A percentile compares a stretch with the other conserved stretches of the same genome.
Evolutionary conservation across 106 monocot genomes (phyloP).

Genomic region (Allium fistulosum): DNA sequence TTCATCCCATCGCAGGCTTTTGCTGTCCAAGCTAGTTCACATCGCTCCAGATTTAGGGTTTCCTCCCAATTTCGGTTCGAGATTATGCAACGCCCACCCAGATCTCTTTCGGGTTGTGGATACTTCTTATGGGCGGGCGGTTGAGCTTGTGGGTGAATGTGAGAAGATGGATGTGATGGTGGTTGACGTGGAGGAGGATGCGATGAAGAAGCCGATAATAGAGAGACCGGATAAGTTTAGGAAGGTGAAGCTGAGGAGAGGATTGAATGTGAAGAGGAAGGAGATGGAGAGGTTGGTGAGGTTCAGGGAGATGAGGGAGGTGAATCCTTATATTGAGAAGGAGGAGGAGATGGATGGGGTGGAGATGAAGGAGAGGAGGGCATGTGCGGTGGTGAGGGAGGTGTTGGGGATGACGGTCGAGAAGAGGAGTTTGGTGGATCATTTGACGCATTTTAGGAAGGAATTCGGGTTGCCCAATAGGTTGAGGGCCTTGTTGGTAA

Average conservation of each 20-base stretch:
- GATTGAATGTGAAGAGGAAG: constrained; percentile 62
- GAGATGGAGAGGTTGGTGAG: constrained; percentile 61
- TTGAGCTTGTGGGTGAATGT: constrained; percentile 42
- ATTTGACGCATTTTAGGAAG: constrained; percentile 80
- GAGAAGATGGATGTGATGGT: constrained; percentile 16
- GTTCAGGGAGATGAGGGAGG: constrained; percentile 48
- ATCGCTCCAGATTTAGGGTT: constrained; percentile 83
- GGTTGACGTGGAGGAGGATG: constrained; percentile 20
- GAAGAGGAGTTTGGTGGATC: constrained; percentile 83
- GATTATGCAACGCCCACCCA: constrained; percentile 56
- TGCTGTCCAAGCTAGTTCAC: constrained; percentile 77
- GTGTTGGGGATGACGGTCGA: constrained; percentile 80
- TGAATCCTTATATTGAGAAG: constrained; percentile 32
- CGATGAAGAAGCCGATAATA: constrained; percentile 30
- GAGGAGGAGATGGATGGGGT: not conserved
- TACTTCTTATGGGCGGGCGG: constrained; percentile 66
- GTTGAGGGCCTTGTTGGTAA: constrained; percentile 58
- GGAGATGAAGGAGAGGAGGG: constrained; percentile 30
- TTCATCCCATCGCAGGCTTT: constrained; percentile 33
- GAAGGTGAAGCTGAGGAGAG: constrained; percentile 44
- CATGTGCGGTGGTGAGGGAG: constrained; percentile 86
- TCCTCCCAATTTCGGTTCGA: constrained; percentile 56
- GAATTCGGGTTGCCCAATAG: constrained; percentile 79
- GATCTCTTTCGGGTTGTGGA: constrained; percentile 50
- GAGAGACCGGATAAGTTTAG: constrained; percentile 61